Base-by-base conservation (phyloP, 768 basidiomycete species). In the Leccinum variicolor region DNA sequence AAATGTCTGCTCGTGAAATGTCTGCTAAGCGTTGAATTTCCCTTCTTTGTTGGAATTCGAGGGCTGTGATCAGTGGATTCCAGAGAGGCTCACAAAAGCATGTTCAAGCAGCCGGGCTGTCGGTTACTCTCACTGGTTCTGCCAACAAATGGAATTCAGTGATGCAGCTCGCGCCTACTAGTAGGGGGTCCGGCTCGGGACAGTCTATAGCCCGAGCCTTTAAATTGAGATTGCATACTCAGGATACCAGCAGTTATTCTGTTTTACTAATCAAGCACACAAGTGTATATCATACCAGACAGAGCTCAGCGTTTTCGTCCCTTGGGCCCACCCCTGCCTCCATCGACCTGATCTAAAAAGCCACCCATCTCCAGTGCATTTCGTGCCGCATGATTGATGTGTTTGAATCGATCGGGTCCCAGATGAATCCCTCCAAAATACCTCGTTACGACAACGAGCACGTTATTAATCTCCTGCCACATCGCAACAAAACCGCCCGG, bases 371-470 rank as follows among this genome's bases (percentile, higher is more conserved):
- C 92, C 6, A 98, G 78, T 1, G 95, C 94, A 65, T 92, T 91
- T 21, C 96, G 81, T 2, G 95, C 96, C 4, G 93, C 93, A 69
- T 95, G 92, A 67, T 96, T 98, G 71, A 99, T 98, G 65, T 96
- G 92, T 68, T 90, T 90, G 74, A 89, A 92, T 34, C 89, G 77
- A 68, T 95, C 94, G 1, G 94, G 86, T 3, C 93, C 95, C 1
- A 99, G 79, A 60, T 92, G 90, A 13, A 89, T 87, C 1, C 96
- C 96, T 14, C 96, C 96, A 67, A 90, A 98, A 74, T 92, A 96
- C 39, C 96, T 85, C 4, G 94, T 93, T 13, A 99, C 96, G 19
- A 98, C 76, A 15, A 99, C 89, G 1, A 98, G 78, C 13, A 97
- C 91, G 64, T 95, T 82, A 57, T 86, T 82, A 21, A 89, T 78